Base-by-base conservation (phyloP, 257 asterid genomes). In the Solanum corneliomulleri region DNA sequence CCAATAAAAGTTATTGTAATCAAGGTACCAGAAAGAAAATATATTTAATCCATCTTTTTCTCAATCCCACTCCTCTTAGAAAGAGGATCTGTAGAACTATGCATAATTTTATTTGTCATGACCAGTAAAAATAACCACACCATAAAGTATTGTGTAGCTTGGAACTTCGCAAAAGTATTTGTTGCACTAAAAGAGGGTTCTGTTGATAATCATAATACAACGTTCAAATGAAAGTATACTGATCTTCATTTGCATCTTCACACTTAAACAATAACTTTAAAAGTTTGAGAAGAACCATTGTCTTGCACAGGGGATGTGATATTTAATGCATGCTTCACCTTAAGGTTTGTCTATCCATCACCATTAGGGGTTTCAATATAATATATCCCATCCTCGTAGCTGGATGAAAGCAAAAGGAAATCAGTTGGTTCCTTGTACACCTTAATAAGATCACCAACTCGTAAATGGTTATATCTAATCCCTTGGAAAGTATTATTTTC, bases 241-340 rank as follows among this genome's bases (percentile, higher is more conserved):
- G 98, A 94, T 97, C 96, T 71, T 97, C 99, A 29, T 97, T 95
- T 69, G 99, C 98, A 87, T 97, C 99, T 90, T 97, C 99, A 82
- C 98, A 94, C 90, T 93, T 94, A 88, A 95, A 97, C 86, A 66
- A 94, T 89, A 44, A 98, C 98, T 88, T 89, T 94, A 68, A 97
- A 95, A 60, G 89, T 89, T 86, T 78, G 92, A 41, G 94, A 91
- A 83, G 92, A 88, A 85, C 49, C 31, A 11, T 94, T 95, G 27
- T 91, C 94, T 0, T 91, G 92, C 49, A 94, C 85, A 62, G 92
- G 85, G 86, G 97, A 92, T 97, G 41, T 95, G 89, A 89, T 89
- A 71, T 93, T 96, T 87, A 93, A 90, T 66, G 98, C 98, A 85
- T 95, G 98, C 92, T 95, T 97, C 86, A 97, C 98, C 88, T 97